Conservation (phyloP, 1,139 yeast species). For the Diutina scorzettiae region DNA sequence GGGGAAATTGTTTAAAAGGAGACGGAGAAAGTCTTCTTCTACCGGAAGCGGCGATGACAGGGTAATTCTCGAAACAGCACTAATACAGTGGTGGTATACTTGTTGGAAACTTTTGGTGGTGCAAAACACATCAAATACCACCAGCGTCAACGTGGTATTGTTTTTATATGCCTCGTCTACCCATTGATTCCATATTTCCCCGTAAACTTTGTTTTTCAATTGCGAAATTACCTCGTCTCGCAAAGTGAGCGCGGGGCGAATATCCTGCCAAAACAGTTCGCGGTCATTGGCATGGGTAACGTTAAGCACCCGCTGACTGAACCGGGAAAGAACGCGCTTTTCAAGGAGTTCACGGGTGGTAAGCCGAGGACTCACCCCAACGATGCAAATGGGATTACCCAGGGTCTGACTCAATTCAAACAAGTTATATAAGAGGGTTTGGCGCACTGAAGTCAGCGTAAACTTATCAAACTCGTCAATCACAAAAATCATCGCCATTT, state of each 20-base stretch:
- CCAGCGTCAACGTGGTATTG: constrained; percentile 10
- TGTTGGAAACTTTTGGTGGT: constrained; percentile 49
- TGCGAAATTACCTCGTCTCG: constrained; percentile 11
- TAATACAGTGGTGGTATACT: constrained; percentile 38
- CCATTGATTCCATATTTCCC: constrained; percentile 38
- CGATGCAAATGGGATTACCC: constrained; percentile 64
- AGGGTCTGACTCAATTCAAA: constrained; percentile 77
- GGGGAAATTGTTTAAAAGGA: constrained; percentile 14
- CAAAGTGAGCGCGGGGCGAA: constrained; percentile 18
- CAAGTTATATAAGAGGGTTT: constrained; percentile 73
- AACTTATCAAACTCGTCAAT: constrained; percentile 81
- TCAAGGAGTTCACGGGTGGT: constrained; percentile 75
- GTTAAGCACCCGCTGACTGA: constrained; percentile 65
- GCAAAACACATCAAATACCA: constrained; percentile 36
- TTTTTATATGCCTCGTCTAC: constrained; percentile 18
- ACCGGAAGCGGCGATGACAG: constrained; percentile 19
- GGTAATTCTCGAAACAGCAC: constrained; percentile 29
- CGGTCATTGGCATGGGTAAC: constrained; percentile 38
- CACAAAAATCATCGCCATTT: constrained; percentile 55
- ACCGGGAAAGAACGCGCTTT: constrained; percentile 82
- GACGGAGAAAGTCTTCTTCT: constrained; percentile 19
- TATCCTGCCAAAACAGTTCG: constrained; percentile 31
- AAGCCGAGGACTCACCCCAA: constrained; percentile 69
- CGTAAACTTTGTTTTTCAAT: constrained; percentile 16
- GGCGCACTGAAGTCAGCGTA: constrained; percentile 47